Base-by-base conservation (phyloP, 352 stramenopile species). In the Phytophthora kernoviae region DNA sequence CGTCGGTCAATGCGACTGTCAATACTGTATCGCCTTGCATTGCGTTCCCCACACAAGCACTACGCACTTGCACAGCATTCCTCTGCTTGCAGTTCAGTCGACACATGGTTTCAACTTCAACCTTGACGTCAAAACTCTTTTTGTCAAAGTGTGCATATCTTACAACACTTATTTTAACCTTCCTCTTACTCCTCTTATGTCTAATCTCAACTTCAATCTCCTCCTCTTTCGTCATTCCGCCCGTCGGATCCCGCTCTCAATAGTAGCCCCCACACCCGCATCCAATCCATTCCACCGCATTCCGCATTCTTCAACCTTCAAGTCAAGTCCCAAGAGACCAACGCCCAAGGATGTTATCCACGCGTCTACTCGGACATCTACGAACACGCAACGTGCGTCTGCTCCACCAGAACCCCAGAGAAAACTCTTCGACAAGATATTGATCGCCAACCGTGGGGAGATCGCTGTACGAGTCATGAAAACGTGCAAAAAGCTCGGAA, bases 381-480 rank as follows among this genome's bases (percentile, higher is more conserved):
- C 14, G 14, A 8, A 17, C 37, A 4, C 37, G 37, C 37, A 8
- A 43, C n/a, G 37, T 36, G 40, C 54, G 60, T 8, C 32, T 57
- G 27, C 57, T 65, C 21, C 54, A 65, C 33, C 14, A 55, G 12
- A 18, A 42, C 11, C 33, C 64, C 14, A 50, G 47, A 27, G 78
- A 88, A 60, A 88, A 63, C 70, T 94, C 22, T 96, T 96, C 55
- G 79, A 94, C 65, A 96, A 98, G 69, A 96, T 98, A 52, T 68
- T 98, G 24, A 90, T 98, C 40, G 92, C 92, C 21, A 98, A 98
- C 69, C 81, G 89, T 43, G 90, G 90, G 37, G 96, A 99, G 81
- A 99, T 99, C 67, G 87, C 92, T 17, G 88, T 93, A 69, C 91
- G 96, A 32, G 87, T 99, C 34, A 96, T 98, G 53, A 75, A 91